These are phyloP conservation scores for Fraxinus pennsylvanica DNA, from an alignment of 257 asterid genomes.

Conservation along the genomic window DNA sequence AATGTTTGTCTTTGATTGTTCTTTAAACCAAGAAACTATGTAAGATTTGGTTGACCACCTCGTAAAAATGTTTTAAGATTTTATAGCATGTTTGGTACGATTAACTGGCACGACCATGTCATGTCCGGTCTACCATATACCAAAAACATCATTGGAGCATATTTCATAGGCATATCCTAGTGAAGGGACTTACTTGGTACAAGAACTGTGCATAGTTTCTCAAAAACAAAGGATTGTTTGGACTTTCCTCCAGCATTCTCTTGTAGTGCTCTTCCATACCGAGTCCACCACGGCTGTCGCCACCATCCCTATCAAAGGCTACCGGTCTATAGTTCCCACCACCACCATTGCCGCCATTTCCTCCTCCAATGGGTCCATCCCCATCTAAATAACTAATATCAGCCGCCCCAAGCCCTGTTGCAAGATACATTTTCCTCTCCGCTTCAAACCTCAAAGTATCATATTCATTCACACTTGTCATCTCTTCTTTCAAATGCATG, in stretches of 20 bases:
- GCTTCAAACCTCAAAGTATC: constrained; percentile 33
- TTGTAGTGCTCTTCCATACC: constrained; percentile 64
- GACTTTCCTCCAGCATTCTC: constrained; percentile 62
- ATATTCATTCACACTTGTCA: constrained; percentile 20
- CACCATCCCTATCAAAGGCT: constrained; percentile 49
- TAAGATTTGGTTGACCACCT: background rate
- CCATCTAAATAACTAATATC: constrained; percentile 29
- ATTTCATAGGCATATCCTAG: background rate
- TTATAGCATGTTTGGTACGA: background rate
- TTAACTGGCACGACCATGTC: background rate
- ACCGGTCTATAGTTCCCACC: constrained; percentile 52
- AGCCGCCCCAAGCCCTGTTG: constrained; percentile 63
- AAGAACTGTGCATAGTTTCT: constrained; percentile 86
- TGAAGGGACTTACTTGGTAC: constrained; percentile 48
- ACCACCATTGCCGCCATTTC: constrained; percentile 31
- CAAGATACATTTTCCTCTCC: constrained; percentile 65
- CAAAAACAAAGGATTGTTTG: constrained; percentile 63
- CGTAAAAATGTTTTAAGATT: background rate
- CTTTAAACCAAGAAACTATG: background rate
- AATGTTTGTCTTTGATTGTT: background rate
- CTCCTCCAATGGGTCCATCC: constrained; percentile 36
- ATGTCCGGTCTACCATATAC: background rate
- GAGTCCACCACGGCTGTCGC: constrained; percentile 44
- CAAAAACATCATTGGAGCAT: background rate
- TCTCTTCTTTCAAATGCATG: constrained; percentile 27